Conservation (phyloP, 192 early-diverging fungal genomes). For the Backusella circina region DNA sequence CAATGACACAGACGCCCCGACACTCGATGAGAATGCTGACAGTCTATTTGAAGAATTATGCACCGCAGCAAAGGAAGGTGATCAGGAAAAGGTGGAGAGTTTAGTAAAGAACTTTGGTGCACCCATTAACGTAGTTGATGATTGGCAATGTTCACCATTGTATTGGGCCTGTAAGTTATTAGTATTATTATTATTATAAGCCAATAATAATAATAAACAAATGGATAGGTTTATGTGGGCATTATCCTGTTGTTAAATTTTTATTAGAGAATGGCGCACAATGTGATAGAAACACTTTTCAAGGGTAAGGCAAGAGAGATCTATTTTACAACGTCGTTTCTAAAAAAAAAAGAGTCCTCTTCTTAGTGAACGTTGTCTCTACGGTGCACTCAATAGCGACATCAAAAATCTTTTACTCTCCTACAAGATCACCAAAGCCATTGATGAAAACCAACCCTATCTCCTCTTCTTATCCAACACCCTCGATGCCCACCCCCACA, state of each 20-base stretch:
- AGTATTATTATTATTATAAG: background rate
- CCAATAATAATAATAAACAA: background rate
- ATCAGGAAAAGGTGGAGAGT: conserved; percentile 40
- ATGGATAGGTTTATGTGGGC: conserved; percentile 39
- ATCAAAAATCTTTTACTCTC: conserved; percentile 38
- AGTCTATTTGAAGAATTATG: conserved; percentile 41
- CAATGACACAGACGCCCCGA: background rate
- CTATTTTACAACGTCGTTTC: conserved; percentile 9
- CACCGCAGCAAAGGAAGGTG: conserved; percentile 35
- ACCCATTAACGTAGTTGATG: conserved; percentile 44
- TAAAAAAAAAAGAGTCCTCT: background rate
- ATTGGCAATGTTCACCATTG: conserved; percentile 44
- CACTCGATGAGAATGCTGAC: conserved; percentile 13
- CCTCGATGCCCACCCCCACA: conserved; percentile 19
- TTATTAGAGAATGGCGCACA: conserved; percentile 44
- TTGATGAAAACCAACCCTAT: conserved; percentile 36
- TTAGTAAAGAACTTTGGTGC: conserved; percentile 30
- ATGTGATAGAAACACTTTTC: conserved; percentile 51
- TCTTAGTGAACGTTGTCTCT: conserved; percentile 38
- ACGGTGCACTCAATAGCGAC: conserved; percentile 43
- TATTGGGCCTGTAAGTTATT: conserved; percentile 39
- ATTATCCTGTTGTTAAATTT: conserved; percentile 37
- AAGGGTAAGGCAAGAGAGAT: too few species aligned
- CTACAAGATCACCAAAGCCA: conserved; percentile 45
- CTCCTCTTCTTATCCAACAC: conserved; percentile 20